These are phyloP conservation scores for Metschnikowia baotianmanensis DNA, from an alignment of 805 yeast species.

Conservation along the genomic window DNA sequence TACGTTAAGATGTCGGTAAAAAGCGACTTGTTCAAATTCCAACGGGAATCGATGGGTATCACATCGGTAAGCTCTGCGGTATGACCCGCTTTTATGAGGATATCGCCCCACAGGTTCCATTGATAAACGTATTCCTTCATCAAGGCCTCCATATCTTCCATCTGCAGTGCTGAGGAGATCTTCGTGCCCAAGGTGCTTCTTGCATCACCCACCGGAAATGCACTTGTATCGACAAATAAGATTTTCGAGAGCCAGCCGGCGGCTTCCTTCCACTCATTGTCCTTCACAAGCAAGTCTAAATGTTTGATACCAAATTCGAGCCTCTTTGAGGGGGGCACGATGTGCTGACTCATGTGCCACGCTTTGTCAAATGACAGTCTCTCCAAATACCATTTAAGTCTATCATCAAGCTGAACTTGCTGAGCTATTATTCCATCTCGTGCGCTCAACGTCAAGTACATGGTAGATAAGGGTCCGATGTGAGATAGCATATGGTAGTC, in stretches of 20 bases:
- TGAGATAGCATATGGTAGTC: constrained; percentile 70
- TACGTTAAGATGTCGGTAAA: constrained; percentile 46
- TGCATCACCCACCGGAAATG: constrained; percentile 29
- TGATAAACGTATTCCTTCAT: constrained; percentile 30
- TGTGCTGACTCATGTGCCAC: constrained; percentile 69
- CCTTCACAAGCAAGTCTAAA: constrained; percentile 41
- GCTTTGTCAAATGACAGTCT: constrained; percentile 60
- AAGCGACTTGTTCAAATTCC: constrained; percentile 31
- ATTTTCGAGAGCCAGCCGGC: constrained; percentile 42
- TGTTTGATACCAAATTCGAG: constrained; percentile 60
- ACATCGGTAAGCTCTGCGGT: constrained; percentile 45
- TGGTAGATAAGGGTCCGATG: constrained; percentile 37
- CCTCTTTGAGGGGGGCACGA: constrained; percentile 50
- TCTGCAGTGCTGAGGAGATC: constrained; percentile 12
- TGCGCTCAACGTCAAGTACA: constrained; percentile 73
- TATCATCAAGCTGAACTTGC: constrained; percentile 67
- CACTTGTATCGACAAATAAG: constrained; percentile 21
- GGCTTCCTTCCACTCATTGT: constrained; percentile 55
- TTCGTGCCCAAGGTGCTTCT: constrained; percentile 28
- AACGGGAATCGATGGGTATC: constrained; percentile 50
- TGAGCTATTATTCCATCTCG: constrained; percentile 77
- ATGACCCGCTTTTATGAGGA: constrained; percentile 49
- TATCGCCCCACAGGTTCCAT: constrained; percentile 67
- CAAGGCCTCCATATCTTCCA: constrained; percentile 19
- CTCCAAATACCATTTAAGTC: constrained; percentile 68